Base-by-base conservation (phyloP, 345 rosid species). In the Linum usitatissimum region DNA sequence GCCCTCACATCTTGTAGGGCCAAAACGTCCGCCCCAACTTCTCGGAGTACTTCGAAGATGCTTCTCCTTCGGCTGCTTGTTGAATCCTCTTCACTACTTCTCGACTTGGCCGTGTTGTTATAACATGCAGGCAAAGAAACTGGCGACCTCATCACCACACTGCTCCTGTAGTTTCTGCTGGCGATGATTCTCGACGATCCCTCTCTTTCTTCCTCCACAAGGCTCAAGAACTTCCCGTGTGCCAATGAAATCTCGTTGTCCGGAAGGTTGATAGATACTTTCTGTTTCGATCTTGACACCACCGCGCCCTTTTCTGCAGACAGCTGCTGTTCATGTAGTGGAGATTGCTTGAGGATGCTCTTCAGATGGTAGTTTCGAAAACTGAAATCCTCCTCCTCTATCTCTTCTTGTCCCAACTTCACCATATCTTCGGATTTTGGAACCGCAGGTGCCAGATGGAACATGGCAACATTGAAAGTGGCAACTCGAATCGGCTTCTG, bases 1-100 rank as follows among this genome's bases (percentile, higher is more conserved):
- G 96, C 98, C 76, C 82, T 91, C 53, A 91, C 98, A 64, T 91
- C 98, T 81, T 91, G 96, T 48, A 91, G 73, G 21, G 90, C 89
- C 70, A 85, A 71, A 15, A 92, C 66, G 70, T 92, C 96, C 34
- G 86, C 95, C 79, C 84, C 79, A 51, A 92, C 85, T 73, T 86
- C 95, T 72, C 78, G 73, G 18, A 92, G 84, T 68, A 92, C 87
- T 66, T 92, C 93, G 62, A 86, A 75, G 9, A 92, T 73, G 75
- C 90, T 92, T 80, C 86, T 79, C 49, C 86, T 79, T 55, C 84
- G 28, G 28, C 28, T 70, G 65, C 80, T 73, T 38, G 66, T 79
- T 59, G 71, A 72, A 70, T 71, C 63, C 64, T 79, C 87, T 58
- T 81, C 87, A 1, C 70, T 19, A 5, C 21, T 77, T 72, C 71